These are phyloP conservation scores for Fallopia convolvulus DNA, from an alignment of 148 eudicot genomes.

Conservation along the genomic window DNA sequence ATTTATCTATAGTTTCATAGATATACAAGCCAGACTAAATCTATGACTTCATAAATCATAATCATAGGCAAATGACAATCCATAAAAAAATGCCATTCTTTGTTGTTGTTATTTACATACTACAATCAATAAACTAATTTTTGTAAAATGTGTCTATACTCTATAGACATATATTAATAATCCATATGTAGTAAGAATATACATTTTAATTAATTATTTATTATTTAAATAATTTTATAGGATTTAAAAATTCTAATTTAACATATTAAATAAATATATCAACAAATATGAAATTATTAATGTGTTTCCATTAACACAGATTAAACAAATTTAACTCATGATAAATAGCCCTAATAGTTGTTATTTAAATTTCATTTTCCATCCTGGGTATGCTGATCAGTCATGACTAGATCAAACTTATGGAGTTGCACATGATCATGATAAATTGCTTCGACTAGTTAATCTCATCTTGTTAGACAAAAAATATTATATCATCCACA, in stretches of 20 bases:
- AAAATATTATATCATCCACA: not conserved
- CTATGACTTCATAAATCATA: not conserved
- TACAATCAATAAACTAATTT: too few species aligned
- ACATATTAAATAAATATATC: too few species aligned
- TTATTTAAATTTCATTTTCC: not conserved
- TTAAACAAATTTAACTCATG: too few species aligned
- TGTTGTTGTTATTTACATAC: too few species aligned
- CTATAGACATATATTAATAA: too few species aligned
- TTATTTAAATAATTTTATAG: too few species aligned
- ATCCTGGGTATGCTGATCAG: not conserved
- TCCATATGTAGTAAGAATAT: too few species aligned
- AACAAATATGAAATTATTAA: too few species aligned
- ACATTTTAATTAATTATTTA: too few species aligned
- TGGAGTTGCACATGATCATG: conserved; percentile 4
- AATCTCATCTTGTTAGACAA: not conserved
- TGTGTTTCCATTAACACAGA: too few species aligned
- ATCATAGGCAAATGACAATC: not conserved
- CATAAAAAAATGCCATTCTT: not conserved
- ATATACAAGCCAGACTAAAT: not conserved
- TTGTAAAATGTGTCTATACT: too few species aligned
- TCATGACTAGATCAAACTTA: not conserved
- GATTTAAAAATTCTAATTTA: too few species aligned
- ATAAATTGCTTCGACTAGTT: not conserved
- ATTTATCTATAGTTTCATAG: not conserved
- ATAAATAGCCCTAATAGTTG: not conserved